A percentile compares a stretch with the other conserved stretches of the same genome.
Evolutionary conservation across 805 yeast genomes (phyloP).

Genomic region (Ogataea allantospora): DNA sequence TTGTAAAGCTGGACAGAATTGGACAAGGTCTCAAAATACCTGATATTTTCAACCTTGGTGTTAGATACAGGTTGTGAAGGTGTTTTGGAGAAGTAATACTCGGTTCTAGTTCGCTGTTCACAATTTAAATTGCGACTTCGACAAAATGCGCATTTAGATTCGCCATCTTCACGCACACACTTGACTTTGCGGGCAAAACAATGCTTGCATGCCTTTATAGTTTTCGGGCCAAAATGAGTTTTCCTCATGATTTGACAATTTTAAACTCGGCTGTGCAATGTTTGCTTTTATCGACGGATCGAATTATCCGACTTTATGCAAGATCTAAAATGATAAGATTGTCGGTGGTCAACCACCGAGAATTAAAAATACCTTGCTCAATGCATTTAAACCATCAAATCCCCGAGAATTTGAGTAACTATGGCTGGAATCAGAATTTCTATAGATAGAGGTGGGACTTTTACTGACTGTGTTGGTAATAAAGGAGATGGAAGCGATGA

Average conservation of each 20-base stretch:
- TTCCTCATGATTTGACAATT: neutral
- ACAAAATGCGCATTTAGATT: slow-evolving; percentile 1
- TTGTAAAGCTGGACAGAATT: slow-evolving; percentile 8
- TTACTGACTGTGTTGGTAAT: slow-evolving; percentile 69
- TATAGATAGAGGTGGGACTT: slow-evolving; percentile 81
- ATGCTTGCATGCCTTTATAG: slow-evolving; percentile 7
- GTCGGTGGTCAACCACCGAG: neutral
- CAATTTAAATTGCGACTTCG: neutral
- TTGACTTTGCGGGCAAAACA: slow-evolving; percentile 4
- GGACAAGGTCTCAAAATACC: slow-evolving; percentile 4
- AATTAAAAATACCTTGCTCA: neutral
- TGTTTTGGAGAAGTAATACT: neutral
- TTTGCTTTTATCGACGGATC: neutral
- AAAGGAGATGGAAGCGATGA: slow-evolving; percentile 56
- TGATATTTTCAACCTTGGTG: neutral
- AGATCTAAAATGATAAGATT: too few species aligned
- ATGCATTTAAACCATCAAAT: neutral
- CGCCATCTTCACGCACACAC: slow-evolving; percentile 2
- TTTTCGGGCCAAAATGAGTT: slow-evolving; percentile 7
- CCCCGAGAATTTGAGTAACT: neutral
- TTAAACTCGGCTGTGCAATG: neutral
- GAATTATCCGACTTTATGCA: neutral
- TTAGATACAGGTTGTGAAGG: neutral
- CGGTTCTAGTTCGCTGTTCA: slow-evolving; percentile 2
- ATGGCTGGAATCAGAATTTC: slow-evolving; percentile 38